These are phyloP conservation scores for Boehmeria nivea DNA, from an alignment of 306 rosid species.

Conservation along the genomic window DNA sequence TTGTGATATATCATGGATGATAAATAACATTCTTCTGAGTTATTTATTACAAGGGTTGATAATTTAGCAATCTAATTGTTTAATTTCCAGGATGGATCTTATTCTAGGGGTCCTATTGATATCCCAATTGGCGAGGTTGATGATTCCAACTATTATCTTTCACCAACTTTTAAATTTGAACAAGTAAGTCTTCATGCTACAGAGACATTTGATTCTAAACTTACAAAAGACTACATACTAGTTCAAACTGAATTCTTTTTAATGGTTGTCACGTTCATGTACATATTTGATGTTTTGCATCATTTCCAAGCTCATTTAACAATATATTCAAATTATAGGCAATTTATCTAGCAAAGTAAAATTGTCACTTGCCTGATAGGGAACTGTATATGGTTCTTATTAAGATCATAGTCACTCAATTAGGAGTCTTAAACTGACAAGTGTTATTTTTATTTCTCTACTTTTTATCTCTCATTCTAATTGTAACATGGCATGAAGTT, in stretches of 20 bases:
- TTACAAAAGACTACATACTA: not conserved
- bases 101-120: conserved; percentile 81
- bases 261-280: not conserved
- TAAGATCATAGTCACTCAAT: too few relatives aligned
- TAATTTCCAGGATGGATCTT: conserved; percentile 84
- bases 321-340: too few relatives aligned
- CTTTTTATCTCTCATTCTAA: too few relatives aligned
- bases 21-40: too few relatives aligned
- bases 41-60: not conserved
- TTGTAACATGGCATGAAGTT: too few relatives aligned
- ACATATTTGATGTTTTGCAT: not conserved
- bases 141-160: conserved; percentile 54
- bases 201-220: conserved; percentile 9
- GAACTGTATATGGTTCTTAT: not conserved
- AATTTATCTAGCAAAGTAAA: not conserved
- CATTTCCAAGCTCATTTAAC: too few relatives aligned
- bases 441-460: too few relatives aligned
- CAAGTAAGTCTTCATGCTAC: conserved; percentile 52
- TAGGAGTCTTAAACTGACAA: too few relatives aligned
- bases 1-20: too few relatives aligned
- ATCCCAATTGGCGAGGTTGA: conserved; percentile 57
- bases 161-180: conserved; percentile 88
- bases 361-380: not conserved
- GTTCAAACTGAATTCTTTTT: not conserved
- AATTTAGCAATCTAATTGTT: not conserved